Conservation (phyloP, 2,329 filamentous ascomycete genomes). For the Alternaria ethzedia region DNA sequence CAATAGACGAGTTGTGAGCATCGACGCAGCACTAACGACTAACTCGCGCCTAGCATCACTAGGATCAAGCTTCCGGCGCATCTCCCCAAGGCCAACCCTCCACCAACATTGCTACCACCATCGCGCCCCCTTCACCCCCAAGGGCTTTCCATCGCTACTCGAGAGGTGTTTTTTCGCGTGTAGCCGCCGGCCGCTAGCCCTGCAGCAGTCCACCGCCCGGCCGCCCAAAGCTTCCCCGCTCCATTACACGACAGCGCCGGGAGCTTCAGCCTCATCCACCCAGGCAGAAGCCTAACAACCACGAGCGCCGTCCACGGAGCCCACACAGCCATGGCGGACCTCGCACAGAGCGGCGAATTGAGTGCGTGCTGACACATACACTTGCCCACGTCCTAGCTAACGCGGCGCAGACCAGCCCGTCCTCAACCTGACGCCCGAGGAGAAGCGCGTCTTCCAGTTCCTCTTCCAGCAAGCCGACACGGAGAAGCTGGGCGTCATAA, state of each 20-base stretch:
- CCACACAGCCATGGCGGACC: slow-evolving; percentile 45
- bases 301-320: slow-evolving; percentile 26
- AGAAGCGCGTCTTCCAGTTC: slow-evolving; percentile 92
- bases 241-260: slow-evolving; percentile 34
- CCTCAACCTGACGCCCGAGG: slow-evolving; percentile 86
- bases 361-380: slow-evolving; percentile 31
- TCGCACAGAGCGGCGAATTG: slow-evolving; percentile 42
- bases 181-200: slow-evolving; percentile 27
- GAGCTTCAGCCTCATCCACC: slow-evolving; percentile 41
- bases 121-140: slow-evolving; percentile 2
- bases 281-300: slow-evolving; percentile 29
- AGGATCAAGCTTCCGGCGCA: slow-evolving; percentile 23
- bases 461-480: slow-evolving; percentile 93
- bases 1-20: slow-evolving; percentile 20
- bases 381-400: slow-evolving; percentile 24
- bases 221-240: slow-evolving; percentile 37
- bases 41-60: slow-evolving; percentile 23
- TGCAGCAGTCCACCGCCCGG: slow-evolving; percentile 21
- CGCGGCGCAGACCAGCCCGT: slow-evolving; percentile 55
- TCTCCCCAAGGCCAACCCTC: slow-evolving; percentile 13
- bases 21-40: slow-evolving; percentile 14
- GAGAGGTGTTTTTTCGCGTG: slow-evolving; percentile 3
- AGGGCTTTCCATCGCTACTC: slow-evolving; percentile 10
- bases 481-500: slow-evolving; percentile 90
- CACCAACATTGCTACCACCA: slow-evolving; percentile 16